Evolutionary conservation across 305 asterid genomes (phyloP).

Genomic region (Fraxinus xanthoxyloides): DNA sequence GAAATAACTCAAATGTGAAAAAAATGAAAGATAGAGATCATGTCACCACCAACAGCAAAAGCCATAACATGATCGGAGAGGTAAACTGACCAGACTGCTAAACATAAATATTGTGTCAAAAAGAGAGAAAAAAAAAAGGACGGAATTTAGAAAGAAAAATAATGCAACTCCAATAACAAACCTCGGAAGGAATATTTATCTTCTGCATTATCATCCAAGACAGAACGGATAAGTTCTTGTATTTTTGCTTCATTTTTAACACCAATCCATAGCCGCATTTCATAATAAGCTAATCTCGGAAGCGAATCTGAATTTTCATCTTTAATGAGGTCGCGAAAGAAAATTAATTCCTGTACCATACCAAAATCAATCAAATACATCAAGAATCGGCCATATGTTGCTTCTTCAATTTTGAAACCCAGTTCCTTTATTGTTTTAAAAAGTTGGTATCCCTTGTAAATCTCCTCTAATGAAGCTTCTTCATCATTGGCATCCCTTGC

Average conservation of each 20-base stretch:
- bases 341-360: constrained; percentile 73
- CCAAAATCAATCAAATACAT: constrained; percentile 62
- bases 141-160: not conserved
- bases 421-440: constrained; percentile 49
- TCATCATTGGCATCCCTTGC: constrained; percentile 66
- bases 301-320: constrained; percentile 49
- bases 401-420: constrained; percentile 67
- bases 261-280: constrained; percentile 68
- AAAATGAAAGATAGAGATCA: not conserved
- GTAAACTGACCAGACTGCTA: not conserved
- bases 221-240: constrained; percentile 56
- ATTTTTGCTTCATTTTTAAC: constrained; percentile 56
- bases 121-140: not conserved
- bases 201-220: constrained; percentile 41
- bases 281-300: constrained; percentile 73
- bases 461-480: constrained; percentile 52
- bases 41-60: not conserved
- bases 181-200: constrained; percentile 58
- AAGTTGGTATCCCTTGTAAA: constrained; percentile 53
- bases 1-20: not conserved
- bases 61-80: not conserved
- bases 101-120: constrained; percentile 16
- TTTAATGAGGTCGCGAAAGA: constrained; percentile 52
- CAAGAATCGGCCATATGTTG: constrained; percentile 62
- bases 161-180: constrained; percentile 25